phyloP scores from a whole-genome alignment of 2,329 filamentous ascomycete genomes.

The Mycogone perniciosa region DNA sequence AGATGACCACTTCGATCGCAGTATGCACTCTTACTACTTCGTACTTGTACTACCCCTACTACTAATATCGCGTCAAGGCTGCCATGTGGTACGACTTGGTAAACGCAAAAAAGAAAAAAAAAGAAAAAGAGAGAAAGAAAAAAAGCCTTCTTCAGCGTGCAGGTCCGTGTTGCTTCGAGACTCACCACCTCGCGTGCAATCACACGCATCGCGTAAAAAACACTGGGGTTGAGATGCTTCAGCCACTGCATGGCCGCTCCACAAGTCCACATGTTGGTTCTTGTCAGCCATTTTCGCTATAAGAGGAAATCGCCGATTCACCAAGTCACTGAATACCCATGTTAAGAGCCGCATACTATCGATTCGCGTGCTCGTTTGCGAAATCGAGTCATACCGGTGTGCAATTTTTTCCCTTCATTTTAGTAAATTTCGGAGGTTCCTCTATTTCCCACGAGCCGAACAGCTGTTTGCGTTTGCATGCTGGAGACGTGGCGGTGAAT shows the following conservation, averaged over 20 bases:
- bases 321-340: background rate
- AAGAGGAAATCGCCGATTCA: conserved; percentile 10
- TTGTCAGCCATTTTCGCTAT: conserved; percentile 1
- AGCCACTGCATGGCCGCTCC: background rate
- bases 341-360: too few relatives aligned
- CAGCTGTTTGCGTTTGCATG: too few relatives aligned
- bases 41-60: too few relatives aligned
- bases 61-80: background rate
- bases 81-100: background rate
- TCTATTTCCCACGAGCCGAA: too few relatives aligned
- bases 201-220: background rate
- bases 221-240: too few relatives aligned
- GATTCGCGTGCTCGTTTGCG: too few relatives aligned
- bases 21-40: too few relatives aligned
- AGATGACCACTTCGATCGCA: background rate
- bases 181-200: background rate
- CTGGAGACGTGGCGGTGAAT: too few relatives aligned
- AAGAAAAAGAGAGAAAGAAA: background rate
- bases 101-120: too few relatives aligned
- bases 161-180: too few relatives aligned
- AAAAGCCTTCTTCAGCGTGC: too few relatives aligned
- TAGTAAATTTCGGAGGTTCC: background rate
- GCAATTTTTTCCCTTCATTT: background rate
- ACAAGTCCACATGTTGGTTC: background rate
- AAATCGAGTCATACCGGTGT: background rate